Evolutionary conservation across 306 rosid genomes (phyloP), one percentile per base, ranked within the genome.

Genomic region (Prunus mira): DNA sequence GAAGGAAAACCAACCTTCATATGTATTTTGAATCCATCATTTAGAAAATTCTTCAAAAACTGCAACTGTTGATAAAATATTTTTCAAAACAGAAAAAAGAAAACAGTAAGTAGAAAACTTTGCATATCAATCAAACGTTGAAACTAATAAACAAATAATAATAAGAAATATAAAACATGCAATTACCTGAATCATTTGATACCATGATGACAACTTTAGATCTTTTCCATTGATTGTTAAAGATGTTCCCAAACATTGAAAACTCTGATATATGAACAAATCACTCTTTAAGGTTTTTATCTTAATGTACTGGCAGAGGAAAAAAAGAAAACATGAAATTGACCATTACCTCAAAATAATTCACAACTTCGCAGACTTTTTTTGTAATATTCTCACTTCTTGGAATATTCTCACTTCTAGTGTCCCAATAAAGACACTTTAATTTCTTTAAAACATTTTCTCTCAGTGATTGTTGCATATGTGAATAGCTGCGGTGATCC

Each of bases 121-220:
- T 13, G 10, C 10, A 54, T n/a, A 71, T 3, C 5, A 71, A 9
- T 52, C 6, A 46, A 8, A 22, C 5, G 24, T 28, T 50, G 7
- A 46, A 8, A 43, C 8, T 3, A 24, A 43, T 6, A 58, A 50
- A 11, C 24, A 27, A 76, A 56, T 12, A 47, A 55, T 17, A 64
- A 1, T 56, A 22, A 68, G n/a, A 60, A 9, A 51, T 61, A 9
- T 25, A 76, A 22, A 50, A 22, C 45, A 58, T 69, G 6, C 19
- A 32, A n/a, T 51, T 69, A 85, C 89, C 84, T 85, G 86, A 47
- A 85, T 63, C 5, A 56, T 73, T 65, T 75, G 75, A 69, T 83
- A 77, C 86, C 84, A 82, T 1, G 84, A 72, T 24, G 82, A 52
- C 19, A 82, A 57, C 14, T 51, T 73, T 15, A 85, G 61, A 20